phyloP scores from a whole-genome alignment of 169 alveolate species.

The Plasmodium relictum region DNA sequence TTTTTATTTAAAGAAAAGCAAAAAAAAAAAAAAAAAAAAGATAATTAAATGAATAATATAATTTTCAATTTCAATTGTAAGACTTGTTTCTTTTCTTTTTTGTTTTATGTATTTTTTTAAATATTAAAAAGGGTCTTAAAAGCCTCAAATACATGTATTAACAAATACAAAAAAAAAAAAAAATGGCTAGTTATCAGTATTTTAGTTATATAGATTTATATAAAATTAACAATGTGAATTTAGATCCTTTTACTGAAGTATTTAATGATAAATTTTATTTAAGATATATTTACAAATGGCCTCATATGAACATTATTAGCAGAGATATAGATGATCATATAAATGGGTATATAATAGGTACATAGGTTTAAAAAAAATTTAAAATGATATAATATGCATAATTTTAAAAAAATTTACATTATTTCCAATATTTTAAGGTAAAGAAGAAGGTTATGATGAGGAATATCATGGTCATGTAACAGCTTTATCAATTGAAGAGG shows the following conservation, averaged over 20 bases:
- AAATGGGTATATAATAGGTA: conserved; percentile 71
- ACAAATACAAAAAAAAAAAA: conserved; percentile 10
- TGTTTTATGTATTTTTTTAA: too few relatives aligned
- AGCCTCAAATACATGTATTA: background rate
- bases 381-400: background rate
- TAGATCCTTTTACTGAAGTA: conserved; percentile 76
- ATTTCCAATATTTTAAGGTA: conserved; percentile 6
- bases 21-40: too few relatives aligned
- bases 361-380: background rate
- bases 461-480: conserved; percentile 83
- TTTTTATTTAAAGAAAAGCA: too few relatives aligned
- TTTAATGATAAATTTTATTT: conserved; percentile 62
- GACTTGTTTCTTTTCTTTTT: too few relatives aligned
- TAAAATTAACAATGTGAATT: conserved; percentile 55
- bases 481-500: conserved; percentile 78
- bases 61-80: too few relatives aligned
- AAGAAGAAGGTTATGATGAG: conserved; percentile 55
- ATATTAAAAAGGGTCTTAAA: too few relatives aligned
- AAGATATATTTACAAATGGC: conserved; percentile 72
- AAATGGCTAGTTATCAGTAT: conserved; percentile 70
- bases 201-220: conserved; percentile 68
- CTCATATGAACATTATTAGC: conserved; percentile 48
- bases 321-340: conserved; percentile 56
- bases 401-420: too few relatives aligned
- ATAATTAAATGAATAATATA: too few relatives aligned